These are phyloP conservation scores for Colletotrichum cordylinicola DNA, from an alignment of 2,329 filamentous ascomycete genomes.

Conservation along the genomic window DNA sequence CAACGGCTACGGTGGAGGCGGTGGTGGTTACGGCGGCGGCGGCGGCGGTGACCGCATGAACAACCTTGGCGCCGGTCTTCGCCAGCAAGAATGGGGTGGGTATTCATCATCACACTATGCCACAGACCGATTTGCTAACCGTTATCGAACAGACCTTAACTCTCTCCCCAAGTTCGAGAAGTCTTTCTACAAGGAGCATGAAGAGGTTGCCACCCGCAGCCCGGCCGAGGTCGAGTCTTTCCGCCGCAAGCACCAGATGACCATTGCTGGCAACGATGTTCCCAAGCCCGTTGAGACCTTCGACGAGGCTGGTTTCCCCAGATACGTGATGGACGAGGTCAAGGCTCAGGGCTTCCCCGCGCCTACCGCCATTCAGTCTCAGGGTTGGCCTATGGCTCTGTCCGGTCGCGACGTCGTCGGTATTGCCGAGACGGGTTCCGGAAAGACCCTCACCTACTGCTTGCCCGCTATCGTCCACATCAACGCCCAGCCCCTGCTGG, in stretches of 20 bases:
- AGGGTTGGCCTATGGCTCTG: constrained; percentile 99
- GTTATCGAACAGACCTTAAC: constrained; percentile 65
- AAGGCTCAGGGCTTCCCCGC: constrained; percentile 96
- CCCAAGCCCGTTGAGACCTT: constrained; percentile 97
- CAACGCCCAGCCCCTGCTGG: constrained; percentile 96
- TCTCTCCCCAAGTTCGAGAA: constrained; percentile 96
- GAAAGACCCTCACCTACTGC: constrained; percentile 99
- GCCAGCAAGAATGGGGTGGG: constrained; percentile 89
- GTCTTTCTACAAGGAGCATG: constrained; percentile 97
- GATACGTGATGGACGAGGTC: constrained; percentile 97
- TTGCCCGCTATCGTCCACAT: constrained; percentile 98
- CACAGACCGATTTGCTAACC: constrained; percentile 27
- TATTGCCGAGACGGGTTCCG: constrained; percentile 98
- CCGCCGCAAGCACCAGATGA: constrained; percentile 84
- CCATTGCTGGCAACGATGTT: constrained; percentile 79
- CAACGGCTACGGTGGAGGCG: constrained; percentile 46
- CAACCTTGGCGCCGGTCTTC: constrained; percentile 84
- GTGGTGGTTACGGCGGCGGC: constrained; percentile 49
- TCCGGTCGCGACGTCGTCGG: constrained; percentile 97
- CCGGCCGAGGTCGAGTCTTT: constrained; percentile 85
- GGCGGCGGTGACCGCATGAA: constrained; percentile 93
- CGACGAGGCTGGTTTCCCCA: constrained; percentile 95
- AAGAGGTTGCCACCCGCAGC: constrained; percentile 76
- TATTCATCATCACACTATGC: constrained; percentile 25
- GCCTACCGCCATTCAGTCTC: constrained; percentile 95